Evolutionary conservation across 176 grass and related monocot genomes (phyloP), one percentile per base, ranked within the genome.

Genomic region (Pharus latifolius): DNA sequence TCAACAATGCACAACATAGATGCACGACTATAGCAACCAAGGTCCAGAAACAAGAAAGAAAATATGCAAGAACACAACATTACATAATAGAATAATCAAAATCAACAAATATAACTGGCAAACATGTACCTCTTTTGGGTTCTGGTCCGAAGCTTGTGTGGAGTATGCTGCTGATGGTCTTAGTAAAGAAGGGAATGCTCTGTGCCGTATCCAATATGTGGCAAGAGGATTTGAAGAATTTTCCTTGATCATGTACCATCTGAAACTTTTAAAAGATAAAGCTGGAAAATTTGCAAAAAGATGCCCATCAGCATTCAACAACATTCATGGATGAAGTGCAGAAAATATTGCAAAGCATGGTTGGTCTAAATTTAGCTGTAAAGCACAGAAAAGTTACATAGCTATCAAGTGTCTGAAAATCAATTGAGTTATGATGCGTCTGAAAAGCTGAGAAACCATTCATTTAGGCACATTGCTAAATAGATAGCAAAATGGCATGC

Each of bases 91-190:
- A 51, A 60, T 27, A 20, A 59, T 73, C 28, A 59, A 67, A 27
- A 60, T 47, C 29, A 43, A 37, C 11, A 79, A 69, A 35, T 1
- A 68, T 8, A 75, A 59, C 33, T 38, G 38, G 53, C 25, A 80
- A 80, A 27, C 25, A 13, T 16, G 48, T 64, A 97, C 93, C 93
- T 98, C 79, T 69, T 85, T 98, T 80, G 81, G 67, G 56, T 63
- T 87, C 47, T 81, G 75, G 42, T 88, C 81, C 75, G 75, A 87
- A 73, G 83, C 65, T 82, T 88, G 16, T 62, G 94, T 93, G 42
- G 89, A 93, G 88, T 93, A 98, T 71, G 87, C 80, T 77, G 89
- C 86, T 80, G 24, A 88, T 64, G 83, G 67, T 58, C 81, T 91
- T 54, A 69, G 15, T 10, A 77, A 46, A 77, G 42, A 83, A 43